A percentile compares a stretch with the other conserved stretches of the same genome.
Evolutionary conservation across 202 grass and related monocot genomes (phyloP).

Genomic region (Sporobolus alterniflorus): DNA sequence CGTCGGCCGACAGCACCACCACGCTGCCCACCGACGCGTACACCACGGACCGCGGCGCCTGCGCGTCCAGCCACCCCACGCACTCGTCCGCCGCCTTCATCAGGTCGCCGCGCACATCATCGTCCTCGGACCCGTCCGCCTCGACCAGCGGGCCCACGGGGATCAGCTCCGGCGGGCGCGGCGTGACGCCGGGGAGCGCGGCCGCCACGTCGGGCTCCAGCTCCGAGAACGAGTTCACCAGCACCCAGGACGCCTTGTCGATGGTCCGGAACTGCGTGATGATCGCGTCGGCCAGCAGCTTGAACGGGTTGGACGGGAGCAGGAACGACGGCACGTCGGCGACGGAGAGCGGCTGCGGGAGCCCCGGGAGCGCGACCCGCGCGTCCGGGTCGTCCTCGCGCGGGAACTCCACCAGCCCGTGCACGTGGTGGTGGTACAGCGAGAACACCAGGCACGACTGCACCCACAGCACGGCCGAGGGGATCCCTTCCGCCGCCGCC

Average conservation of each 20-base stretch:
- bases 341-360: constrained; percentile 54
- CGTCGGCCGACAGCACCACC: constrained; percentile 51
- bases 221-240: constrained; percentile 84
- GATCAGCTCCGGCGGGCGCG: constrained; percentile 52
- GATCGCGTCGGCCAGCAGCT: constrained; percentile 54
- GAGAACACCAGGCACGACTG: constrained; percentile 86
- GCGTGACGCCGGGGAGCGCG: constrained; percentile 20
- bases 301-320: constrained; percentile 69
- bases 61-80: constrained; percentile 68
- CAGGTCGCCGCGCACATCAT: constrained; percentile 55
- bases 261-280: constrained; percentile 57
- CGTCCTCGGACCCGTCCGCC: background rate
- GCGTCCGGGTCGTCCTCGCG: constrained; percentile 43
- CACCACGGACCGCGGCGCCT: constrained; percentile 54
- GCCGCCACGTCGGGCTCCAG: constrained; percentile 58
- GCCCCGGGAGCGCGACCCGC: constrained; percentile 47
- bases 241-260: constrained; percentile 57
- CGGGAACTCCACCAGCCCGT: constrained; percentile 62
- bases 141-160: constrained; percentile 79
- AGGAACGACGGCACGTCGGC: constrained; percentile 85
- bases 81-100: constrained; percentile 56
- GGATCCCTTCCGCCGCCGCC: constrained; percentile 59
- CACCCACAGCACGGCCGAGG: constrained; percentile 72
- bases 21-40: constrained; percentile 92
- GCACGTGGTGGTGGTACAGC: constrained; percentile 77